These are phyloP conservation scores for Cutaneotrichosporon sp. DNA, from an alignment of 1,284 basidiomycete species.

Conservation along the genomic window DNA sequence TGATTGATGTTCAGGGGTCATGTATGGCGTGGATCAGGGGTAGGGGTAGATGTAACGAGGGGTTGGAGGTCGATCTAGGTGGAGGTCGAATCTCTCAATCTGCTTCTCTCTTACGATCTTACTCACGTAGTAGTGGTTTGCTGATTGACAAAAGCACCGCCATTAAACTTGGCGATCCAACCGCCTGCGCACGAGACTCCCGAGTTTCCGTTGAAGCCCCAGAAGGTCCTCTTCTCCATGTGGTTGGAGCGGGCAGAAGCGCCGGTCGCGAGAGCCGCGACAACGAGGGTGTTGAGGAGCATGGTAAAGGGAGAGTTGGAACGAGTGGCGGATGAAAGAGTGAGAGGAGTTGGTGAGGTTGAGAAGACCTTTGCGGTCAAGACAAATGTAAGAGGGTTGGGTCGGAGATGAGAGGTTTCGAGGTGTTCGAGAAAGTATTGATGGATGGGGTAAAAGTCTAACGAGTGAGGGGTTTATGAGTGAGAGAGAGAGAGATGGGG, in stretches of 20 bases:
- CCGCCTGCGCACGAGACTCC: not conserved
- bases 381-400: not conserved
- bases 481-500: not conserved
- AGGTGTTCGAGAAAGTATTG: not conserved
- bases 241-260: not conserved
- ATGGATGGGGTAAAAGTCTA: not conserved
- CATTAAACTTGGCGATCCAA: not conserved
- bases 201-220: not conserved
- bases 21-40: not conserved
- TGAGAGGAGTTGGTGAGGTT: not conserved
- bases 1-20: no score
- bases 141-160: not conserved
- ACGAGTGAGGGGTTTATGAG: not conserved
- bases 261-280: slow-evolving; percentile 11
- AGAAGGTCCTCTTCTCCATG: slow-evolving; percentile 9
- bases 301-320: slow-evolving; percentile 16
- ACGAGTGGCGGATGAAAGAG: slow-evolving; percentile 11
- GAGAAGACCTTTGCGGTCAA: not conserved
- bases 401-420: not conserved
- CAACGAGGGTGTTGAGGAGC: slow-evolving; percentile 17
- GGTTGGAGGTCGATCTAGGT: not conserved
- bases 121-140: not conserved
- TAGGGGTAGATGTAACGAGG: not conserved
- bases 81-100: not conserved
- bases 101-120: no score